Percentiles rank a stretch among this genome's conserved stretches.
Evolutionary conservation across 176 grass and related monocot genomes (phyloP).

Genomic region (Pontederia crassipes): DNA sequence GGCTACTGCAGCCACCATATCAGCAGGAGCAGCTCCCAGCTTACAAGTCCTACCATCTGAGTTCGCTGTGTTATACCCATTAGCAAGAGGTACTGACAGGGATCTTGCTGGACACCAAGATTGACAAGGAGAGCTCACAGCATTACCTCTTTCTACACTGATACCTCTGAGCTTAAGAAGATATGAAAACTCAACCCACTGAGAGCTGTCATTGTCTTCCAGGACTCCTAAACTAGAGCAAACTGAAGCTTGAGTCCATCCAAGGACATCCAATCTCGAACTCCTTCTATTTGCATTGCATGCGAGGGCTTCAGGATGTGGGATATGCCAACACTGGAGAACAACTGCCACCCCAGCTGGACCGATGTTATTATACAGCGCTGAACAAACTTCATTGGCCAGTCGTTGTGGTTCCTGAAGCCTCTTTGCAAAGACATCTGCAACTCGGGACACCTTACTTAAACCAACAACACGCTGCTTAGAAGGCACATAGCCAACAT

Average conservation of each 20-base stretch:
- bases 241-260: conserved; percentile 41
- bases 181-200: conserved; percentile 68
- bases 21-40: conserved; percentile 16
- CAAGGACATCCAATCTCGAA: conserved; percentile 23
- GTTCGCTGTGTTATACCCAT: conserved; percentile 29
- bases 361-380: conserved; percentile 56
- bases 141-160: conserved; percentile 28
- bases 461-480: conserved; percentile 71
- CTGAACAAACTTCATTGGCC: conserved; percentile 62
- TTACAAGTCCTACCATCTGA: conserved; percentile 28
- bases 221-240: conserved; percentile 64
- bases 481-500: conserved; percentile 86
- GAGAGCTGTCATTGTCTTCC: conserved; percentile 43
- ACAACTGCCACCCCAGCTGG: conserved; percentile 86
- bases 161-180: conserved; percentile 64
- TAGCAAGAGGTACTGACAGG: conserved; percentile 29
- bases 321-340: conserved; percentile 75
- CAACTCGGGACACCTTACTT: conserved; percentile 94
- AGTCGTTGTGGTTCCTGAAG: conserved; percentile 81
- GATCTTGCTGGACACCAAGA: conserved; percentile 69
- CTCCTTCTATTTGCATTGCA: conserved; percentile 23
- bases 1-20: conserved; percentile 69
- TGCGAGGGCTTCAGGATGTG: conserved; percentile 58
- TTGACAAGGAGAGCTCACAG: conserved; percentile 16
- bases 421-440: conserved; percentile 79